These are phyloP conservation scores for Zygosaccharomyces bailii DNA, from an alignment of 805 yeast species.

Conservation along the genomic window DNA sequence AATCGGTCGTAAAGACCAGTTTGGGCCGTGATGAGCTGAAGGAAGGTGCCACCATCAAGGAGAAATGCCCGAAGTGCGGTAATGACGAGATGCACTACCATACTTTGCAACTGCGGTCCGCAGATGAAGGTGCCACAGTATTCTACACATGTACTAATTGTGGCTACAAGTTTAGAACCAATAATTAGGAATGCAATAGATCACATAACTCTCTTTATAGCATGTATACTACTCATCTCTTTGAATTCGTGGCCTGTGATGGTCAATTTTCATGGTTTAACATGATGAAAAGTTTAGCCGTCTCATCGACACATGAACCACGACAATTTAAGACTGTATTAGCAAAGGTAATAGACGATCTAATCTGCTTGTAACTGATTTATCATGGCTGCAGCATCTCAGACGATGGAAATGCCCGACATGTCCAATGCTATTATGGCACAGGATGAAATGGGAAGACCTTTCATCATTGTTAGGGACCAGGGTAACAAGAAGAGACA, in stretches of 20 bases:
- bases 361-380: conserved; percentile 2
- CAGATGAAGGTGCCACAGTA: conserved; percentile 99
- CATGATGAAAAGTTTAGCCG: conserved; percentile 1
- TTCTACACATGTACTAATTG: conserved; percentile 94
- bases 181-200: conserved; percentile 50
- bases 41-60: conserved; percentile 96
- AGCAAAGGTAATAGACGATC: conserved; percentile 1
- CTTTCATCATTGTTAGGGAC: conserved; percentile 94
- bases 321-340: background rate
- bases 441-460: conserved; percentile 99
- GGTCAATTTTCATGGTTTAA: background rate
- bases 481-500: conserved; percentile 60
- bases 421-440: conserved; percentile 98
- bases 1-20: conserved; percentile 86
- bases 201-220: background rate
- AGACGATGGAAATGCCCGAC: conserved; percentile 65
- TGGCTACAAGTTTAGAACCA: conserved; percentile 90
- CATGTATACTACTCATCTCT: background rate
- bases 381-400: conserved; percentile 33
- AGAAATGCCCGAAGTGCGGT: conserved; percentile 98
- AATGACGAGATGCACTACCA: conserved; percentile 98
- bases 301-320: background rate
- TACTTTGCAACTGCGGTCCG: conserved; percentile 92
- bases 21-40: conserved; percentile 73
- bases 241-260: conserved; percentile 1